Base-by-base conservation (phyloP, 2,329 filamentous ascomycete species). In the Ophiostoma tasmaniense region DNA sequence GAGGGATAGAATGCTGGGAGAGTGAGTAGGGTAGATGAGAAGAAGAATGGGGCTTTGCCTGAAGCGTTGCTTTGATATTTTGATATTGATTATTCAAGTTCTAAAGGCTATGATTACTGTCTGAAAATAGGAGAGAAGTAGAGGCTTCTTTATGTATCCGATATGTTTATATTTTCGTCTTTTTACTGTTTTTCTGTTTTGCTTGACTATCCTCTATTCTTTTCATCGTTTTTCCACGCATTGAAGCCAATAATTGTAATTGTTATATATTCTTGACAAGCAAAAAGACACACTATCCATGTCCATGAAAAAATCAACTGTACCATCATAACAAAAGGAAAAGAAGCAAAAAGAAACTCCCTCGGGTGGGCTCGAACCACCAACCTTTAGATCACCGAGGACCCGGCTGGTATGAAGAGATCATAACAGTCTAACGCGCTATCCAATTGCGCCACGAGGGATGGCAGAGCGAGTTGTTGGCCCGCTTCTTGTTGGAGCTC, bases 341-440 rank as follows among this genome's bases (percentile, higher is more conserved):
- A 66, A 64, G 52, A 59, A 59, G 25, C 22, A 39, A 66, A 45
- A 66, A 25, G 45, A 28, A 25, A 37, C 69, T 67, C 69, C 67
- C 69, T 55, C 64, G 69, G 69, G 69, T 70, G 50, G 50, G 50
- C 50, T 55, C 50, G 50, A 55, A 55, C 50, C 50, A 55, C 50
- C 50, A 55, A 55, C 67, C 67, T 67, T 67, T 70, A 50, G 69
- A 70, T 67, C 67, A 59, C 67, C 69, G 59, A 68, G 55, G 52
- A 66, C 67, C 64, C 28, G 39, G 66, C 37, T 25, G 37, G 17
- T 52, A 14, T n/a, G 25, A 10, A 10, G 50, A 55, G 11, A 55
- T 55, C 66, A 35, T 70, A 70, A 70, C 69, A 70, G 67, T 68
- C 69, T 68, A 68, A 68, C 69, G 69, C 69, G 66, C 69, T 70